These are phyloP conservation scores for Sugiyamaella mastotermitis DNA, from an alignment of 805 yeast species.

Conservation along the genomic window DNA sequence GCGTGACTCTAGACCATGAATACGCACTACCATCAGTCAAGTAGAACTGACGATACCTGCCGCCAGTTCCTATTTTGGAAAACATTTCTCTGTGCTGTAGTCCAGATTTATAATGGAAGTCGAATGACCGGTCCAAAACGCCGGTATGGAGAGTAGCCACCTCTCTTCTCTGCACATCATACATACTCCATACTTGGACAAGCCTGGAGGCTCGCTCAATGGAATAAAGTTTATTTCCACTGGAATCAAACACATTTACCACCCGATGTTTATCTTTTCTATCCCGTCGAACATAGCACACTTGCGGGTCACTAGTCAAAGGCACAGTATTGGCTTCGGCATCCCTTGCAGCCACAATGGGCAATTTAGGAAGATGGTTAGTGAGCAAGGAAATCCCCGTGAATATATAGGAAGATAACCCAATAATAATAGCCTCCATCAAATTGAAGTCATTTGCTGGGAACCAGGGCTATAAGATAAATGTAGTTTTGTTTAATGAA, in stretches of 20 bases:
- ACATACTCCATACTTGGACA: conserved; percentile 49
- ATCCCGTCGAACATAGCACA: conserved; percentile 45
- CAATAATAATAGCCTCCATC: no score
- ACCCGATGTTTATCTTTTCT: conserved; percentile 39
- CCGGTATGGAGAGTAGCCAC: conserved; percentile 50
- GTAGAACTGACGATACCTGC: conserved; percentile 43
- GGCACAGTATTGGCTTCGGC: conserved; percentile 10
- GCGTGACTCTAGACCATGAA: conserved; percentile 50
- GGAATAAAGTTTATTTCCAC: conserved; percentile 42
- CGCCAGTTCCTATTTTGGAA: conserved; percentile 34
- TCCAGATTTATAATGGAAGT: conserved; percentile 42
- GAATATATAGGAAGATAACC: no score
- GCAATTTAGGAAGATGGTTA: no score
- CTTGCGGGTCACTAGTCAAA: conserved; percentile 25
- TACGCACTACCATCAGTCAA: conserved; percentile 48
- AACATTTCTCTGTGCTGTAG: conserved; percentile 41
- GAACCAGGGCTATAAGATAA: no score
- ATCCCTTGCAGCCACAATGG: not conserved
- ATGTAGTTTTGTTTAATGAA: no score
- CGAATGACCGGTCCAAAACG: conserved; percentile 38
- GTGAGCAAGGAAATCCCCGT: no score
- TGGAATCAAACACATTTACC: conserved; percentile 46
- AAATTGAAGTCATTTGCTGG: no score
- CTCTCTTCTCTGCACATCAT: conserved; percentile 37
- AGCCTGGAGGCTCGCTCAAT: conserved; percentile 44